Percentiles rank a stretch among this genome's conserved stretches.
phyloP scores from a whole-genome alignment of 495 filamentous ascomycete genomes.

The Penicillium coprophilum region DNA sequence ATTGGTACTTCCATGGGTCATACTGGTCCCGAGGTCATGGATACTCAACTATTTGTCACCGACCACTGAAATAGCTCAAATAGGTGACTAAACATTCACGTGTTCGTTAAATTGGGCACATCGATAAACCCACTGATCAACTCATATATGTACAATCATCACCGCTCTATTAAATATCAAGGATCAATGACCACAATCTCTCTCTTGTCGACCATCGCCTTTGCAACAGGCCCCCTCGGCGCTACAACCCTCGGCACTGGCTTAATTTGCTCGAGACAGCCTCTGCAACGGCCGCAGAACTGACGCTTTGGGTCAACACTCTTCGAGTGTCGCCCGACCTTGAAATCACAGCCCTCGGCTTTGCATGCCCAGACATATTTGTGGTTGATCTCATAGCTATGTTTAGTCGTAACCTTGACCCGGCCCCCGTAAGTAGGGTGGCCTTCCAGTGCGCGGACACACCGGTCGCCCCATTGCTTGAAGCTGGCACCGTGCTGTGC shows the following conservation, averaged over 20 bases:
- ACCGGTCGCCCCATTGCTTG: slow-evolving; percentile 63
- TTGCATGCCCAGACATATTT: slow-evolving; percentile 84
- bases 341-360: slow-evolving; percentile 54
- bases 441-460: slow-evolving; percentile 42
- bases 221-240: slow-evolving; percentile 53
- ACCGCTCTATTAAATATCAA: slow-evolving; percentile 9
- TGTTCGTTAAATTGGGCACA: neutral
- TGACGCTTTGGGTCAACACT: slow-evolving; percentile 67
- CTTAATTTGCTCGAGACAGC: slow-evolving; percentile 70
- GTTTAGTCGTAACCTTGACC: slow-evolving; percentile 80
- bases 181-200: slow-evolving; percentile 14
- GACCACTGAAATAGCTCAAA: too few species aligned
- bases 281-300: slow-evolving; percentile 69
- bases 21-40: too few species aligned
- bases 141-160: neutral
- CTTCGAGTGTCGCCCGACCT: slow-evolving; percentile 78
- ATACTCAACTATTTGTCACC: too few species aligned
- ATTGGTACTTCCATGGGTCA: too few species aligned
- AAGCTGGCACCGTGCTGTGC: slow-evolving; percentile 78
- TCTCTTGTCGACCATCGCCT: slow-evolving; percentile 11
- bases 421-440: slow-evolving; percentile 49
- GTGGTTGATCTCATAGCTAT: slow-evolving; percentile 82
- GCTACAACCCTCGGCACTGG: slow-evolving; percentile 63
- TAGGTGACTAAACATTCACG: neutral
- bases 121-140: neutral